phyloP scores from a whole-genome alignment of 2,329 filamentous ascomycete genomes.

The Zelopaecilomyces penicillatus region DNA sequence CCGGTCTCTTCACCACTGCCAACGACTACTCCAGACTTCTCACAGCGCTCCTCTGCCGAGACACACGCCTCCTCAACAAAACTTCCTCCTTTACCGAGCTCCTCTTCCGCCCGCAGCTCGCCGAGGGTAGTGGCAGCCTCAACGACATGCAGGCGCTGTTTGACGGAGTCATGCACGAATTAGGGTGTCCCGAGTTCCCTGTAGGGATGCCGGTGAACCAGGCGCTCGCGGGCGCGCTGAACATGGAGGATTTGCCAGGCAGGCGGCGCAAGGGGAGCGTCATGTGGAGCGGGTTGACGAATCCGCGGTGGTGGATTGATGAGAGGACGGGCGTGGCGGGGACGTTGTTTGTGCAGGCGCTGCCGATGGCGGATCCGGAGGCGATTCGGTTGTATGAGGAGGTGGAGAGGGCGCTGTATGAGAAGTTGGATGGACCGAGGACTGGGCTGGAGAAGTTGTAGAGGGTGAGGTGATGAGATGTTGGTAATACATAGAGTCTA shows the following conservation, averaged over 20 bases:
- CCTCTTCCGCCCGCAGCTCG: constrained; percentile 4
- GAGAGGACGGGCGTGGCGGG: too few relatives aligned
- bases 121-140: constrained; percentile 14
- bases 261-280: constrained; percentile 34
- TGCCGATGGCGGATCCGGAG: too few relatives aligned
- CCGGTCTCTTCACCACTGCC: not conserved
- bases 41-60: not conserved
- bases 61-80: not conserved
- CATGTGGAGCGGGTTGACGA: constrained; percentile 35
- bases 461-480: too few relatives aligned
- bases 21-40: constrained; percentile 2
- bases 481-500: too few relatives aligned
- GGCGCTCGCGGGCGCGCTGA: constrained; percentile 32
- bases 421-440: too few relatives aligned
- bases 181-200: constrained; percentile 26
- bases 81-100: constrained; percentile 1
- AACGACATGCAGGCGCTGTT: constrained; percentile 16
- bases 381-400: too few relatives aligned
- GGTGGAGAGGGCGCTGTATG: too few relatives aligned
- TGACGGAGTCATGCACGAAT: constrained; percentile 3
- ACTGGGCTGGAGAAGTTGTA: too few relatives aligned
- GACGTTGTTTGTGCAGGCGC: too few relatives aligned
- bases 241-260: constrained; percentile 28
- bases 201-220: constrained; percentile 23
- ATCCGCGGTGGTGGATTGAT: constrained; percentile 27